These are phyloP conservation scores for Scheffersomyces cryptocercus DNA, from an alignment of 1,139 yeast genomes.

Conservation along the genomic window DNA sequence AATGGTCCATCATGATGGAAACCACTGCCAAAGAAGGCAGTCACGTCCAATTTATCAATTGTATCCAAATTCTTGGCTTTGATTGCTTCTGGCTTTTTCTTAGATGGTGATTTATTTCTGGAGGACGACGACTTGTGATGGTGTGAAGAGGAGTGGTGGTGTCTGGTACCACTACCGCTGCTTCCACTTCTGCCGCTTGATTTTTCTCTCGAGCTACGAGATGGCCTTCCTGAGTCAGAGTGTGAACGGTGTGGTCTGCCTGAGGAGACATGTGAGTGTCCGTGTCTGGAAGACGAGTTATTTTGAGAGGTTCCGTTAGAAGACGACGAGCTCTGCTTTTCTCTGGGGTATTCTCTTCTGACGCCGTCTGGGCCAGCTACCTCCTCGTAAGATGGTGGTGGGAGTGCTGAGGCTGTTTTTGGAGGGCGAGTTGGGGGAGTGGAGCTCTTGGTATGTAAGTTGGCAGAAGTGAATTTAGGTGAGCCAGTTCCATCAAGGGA, in stretches of 20 bases:
- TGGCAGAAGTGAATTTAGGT: conserved; percentile 6
- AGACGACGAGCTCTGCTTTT: conserved; percentile 34
- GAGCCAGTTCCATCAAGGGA: conserved; percentile 11
- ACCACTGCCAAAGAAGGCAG: conserved; percentile 92
- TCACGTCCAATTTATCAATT: conserved; percentile 91
- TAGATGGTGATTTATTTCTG: conserved; percentile 32
- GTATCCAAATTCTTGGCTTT: conserved; percentile 75
- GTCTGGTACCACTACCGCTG: conserved; percentile 2
- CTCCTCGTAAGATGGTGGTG: conserved; percentile 71
- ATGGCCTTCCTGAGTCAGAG: conserved; percentile 13
- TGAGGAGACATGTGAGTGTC: conserved; percentile 12
- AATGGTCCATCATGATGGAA: conserved; percentile 99
- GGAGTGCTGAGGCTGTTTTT: conserved; percentile 24
- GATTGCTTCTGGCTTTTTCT: conserved; percentile 41
- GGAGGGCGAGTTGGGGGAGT: conserved; percentile 37
- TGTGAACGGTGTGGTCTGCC: conserved; percentile 16
- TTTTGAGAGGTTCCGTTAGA: conserved; percentile 7
- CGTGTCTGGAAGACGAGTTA: conserved; percentile 17
- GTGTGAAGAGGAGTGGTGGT: conserved; percentile 3
- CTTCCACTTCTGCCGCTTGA: conserved; percentile 1
- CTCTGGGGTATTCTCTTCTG: conserved; percentile 51
- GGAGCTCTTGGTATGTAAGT: conserved; percentile 16
- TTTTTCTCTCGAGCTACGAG: conserved; percentile 10
- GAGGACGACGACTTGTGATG: conserved; percentile 13
- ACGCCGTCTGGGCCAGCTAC: conserved; percentile 54